A percentile compares a stretch with the other conserved stretches of the same genome.
phyloP scores from a whole-genome alignment of 2,329 filamentous ascomycete species.

The Lasiodiplodia sp. region DNA sequence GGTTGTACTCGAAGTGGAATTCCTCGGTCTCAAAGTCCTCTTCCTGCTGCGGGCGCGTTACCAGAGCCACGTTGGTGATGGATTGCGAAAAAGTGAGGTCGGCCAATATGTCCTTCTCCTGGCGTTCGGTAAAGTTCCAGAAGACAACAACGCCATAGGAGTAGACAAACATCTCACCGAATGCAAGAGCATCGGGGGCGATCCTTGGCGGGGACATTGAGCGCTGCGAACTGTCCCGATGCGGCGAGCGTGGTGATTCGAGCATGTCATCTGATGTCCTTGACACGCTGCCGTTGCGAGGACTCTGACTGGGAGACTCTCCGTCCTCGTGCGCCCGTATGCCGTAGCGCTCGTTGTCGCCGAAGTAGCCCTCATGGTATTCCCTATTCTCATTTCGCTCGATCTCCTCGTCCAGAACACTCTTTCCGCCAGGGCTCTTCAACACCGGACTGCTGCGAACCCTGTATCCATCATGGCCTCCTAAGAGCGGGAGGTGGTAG shows the following conservation, averaged over 20 bases:
- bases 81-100: constrained; percentile 88
- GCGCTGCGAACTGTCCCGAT: constrained; percentile 23
- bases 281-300: constrained; percentile 27
- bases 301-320: constrained; percentile 38
- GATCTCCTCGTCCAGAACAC: constrained; percentile 92
- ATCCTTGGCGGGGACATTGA: constrained; percentile 57
- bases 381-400: constrained; percentile 89
- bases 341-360: constrained; percentile 69
- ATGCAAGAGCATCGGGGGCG: constrained; percentile 74
- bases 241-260: constrained; percentile 25
- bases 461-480: constrained; percentile 85
- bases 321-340: constrained; percentile 46
- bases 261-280: constrained; percentile 33
- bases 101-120: constrained; percentile 95
- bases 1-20: constrained; percentile 97
- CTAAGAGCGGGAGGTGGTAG: constrained; percentile 88
- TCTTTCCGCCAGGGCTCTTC: constrained; percentile 92
- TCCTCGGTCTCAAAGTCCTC: constrained; percentile 97
- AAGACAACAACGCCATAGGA: constrained; percentile 97
- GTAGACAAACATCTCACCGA: constrained; percentile 97
- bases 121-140: constrained; percentile 96
- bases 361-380: constrained; percentile 90
- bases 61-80: constrained; percentile 70
- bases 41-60: constrained; percentile 81
- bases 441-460: constrained; percentile 89